Conservation (phyloP, 129 eudicot genomes). For the Flaveria linearis region DNA sequence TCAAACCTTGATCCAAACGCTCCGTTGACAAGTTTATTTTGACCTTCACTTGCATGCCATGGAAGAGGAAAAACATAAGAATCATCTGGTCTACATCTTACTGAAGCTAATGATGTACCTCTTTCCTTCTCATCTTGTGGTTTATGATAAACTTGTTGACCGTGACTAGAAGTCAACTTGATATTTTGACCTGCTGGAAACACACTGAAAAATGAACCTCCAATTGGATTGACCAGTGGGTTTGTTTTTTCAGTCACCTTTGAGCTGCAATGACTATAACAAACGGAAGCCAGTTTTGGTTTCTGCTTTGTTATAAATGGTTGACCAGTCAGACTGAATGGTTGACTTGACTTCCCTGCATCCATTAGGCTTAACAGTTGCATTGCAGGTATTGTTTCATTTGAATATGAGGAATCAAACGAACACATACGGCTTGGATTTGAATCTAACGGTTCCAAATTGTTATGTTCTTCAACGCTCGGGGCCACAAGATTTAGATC, state of each 20-base stretch:
- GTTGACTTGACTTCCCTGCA: slow-evolving; percentile 46
- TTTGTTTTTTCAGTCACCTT: slow-evolving; percentile 25
- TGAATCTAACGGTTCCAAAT: slow-evolving; percentile 18
- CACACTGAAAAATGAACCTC: slow-evolving; percentile 24
- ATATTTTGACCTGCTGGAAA: slow-evolving; percentile 28
- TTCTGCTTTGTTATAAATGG: slow-evolving; percentile 38
- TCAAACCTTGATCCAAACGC: slow-evolving; percentile 15
- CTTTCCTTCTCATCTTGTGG: slow-evolving; percentile 43
- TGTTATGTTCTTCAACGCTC: slow-evolving; percentile 40
- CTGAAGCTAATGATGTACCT: slow-evolving; percentile 16
- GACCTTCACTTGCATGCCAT: slow-evolving; percentile 27
- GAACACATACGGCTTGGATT: slow-evolving; percentile 14
- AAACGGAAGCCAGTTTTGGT: slow-evolving; percentile 43
- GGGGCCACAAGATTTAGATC: slow-evolving; percentile 44
- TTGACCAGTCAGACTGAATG: slow-evolving; percentile 29
- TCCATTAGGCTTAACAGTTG: slow-evolving; percentile 81
- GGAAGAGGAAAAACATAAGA: slow-evolving; percentile 28
- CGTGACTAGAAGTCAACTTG: slow-evolving; percentile 18
- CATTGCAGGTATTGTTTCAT: slow-evolving; percentile 84
- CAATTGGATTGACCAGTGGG: slow-evolving; percentile 29
- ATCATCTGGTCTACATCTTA: slow-evolving; percentile 31
- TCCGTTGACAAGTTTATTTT: slow-evolving; percentile 25
- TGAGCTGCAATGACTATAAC: slow-evolving; percentile 42
- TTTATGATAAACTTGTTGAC: slow-evolving; percentile 36
- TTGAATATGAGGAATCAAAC: slow-evolving; percentile 48